Evolutionary conservation across 768 basidiomycete species (phyloP), one percentile per base, ranked within the genome.

Genomic region (Lyophyllum atratum): DNA sequence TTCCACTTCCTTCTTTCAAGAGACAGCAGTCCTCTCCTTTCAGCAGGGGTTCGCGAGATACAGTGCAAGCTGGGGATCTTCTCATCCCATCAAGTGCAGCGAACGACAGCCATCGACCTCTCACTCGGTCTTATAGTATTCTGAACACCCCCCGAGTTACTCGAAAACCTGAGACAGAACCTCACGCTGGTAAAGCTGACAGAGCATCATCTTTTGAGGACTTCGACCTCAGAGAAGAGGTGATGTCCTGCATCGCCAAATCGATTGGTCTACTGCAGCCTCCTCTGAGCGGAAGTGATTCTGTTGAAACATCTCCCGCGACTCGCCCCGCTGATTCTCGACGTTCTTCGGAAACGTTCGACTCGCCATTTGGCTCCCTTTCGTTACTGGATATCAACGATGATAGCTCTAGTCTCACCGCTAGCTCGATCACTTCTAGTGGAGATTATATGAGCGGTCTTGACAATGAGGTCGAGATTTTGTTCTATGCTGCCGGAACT

Each of bases 191-290:
- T 21, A 60, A 67, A 42, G 25, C 65, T 31, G 59, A 62, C 40
- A 68, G 69, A n/a, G n/a, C n/a, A 11, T 59, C 77, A 52, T 70
- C 79, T 29, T 76, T 74, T 8, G 89, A 88, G 24, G 93, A 95
- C 21, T 95, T 98, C 63, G 93, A 98, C 69, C 83, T 98, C n/a
- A 85, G 93, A 33, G 93, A 95, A 63, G 95, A 93, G 63, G 95
- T 99, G 29, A 95, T 98, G 93, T 90, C 91, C 0, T 96, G 93
- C 70, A 95, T 99, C 58, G 95, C 96, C 1, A 95, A 96, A 70
- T 96, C 94, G 2, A 98, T 99, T 56, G 97, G 97, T 3, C 80
- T 99, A 12, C 75, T 93, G 22, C 95, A 97, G 61, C 92, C 95
- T 3, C 87, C 93, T 2, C 72, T 91, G 19, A 90, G 87, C 54